phyloP scores from a whole-genome alignment of 108 stramenopile species.

The Nitzschia inconspicua region DNA sequence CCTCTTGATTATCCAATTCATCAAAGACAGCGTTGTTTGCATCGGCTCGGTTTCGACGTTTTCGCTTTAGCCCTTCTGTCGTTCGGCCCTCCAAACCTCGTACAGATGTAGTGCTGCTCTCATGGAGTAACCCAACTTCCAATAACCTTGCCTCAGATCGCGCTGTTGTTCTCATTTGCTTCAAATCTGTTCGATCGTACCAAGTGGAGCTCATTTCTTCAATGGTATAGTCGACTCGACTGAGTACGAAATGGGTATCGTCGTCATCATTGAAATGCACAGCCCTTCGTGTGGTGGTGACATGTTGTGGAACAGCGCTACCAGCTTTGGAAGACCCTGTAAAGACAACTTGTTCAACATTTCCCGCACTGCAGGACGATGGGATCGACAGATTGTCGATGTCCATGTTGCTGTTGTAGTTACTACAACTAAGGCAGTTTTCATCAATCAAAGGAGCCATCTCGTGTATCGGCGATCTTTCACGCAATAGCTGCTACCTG shows the following conservation, averaged over 20 bases:
- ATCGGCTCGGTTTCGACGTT: conserved; percentile 14
- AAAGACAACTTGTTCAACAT: no score
- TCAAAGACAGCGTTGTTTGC: conserved; percentile 21
- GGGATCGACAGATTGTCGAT: no score
- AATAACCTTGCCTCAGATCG: conserved; percentile 14
- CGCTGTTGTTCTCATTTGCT: conserved; percentile 3
- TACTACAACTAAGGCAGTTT: no score
- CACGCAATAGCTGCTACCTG: no score
- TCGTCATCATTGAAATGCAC: conserved; percentile 14
- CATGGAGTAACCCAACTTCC: not conserved
- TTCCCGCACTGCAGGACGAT: not conserved
- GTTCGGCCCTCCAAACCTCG: conserved; percentile 25
- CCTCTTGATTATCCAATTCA: conserved; percentile 24
- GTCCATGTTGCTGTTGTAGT: no score
- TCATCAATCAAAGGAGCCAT: no score
- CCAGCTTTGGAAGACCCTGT: no score
- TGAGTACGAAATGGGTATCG: not conserved
- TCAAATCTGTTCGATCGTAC: conserved; percentile 18
- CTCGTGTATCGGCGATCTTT: no score
- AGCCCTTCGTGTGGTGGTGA: not conserved
- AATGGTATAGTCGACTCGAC: conserved; percentile 2
- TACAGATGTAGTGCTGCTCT: not conserved
- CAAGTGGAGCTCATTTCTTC: conserved; percentile 16
- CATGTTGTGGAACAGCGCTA: no score
- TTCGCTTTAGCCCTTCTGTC: conserved; percentile 8